These are phyloP conservation scores for Boehmeria nivea DNA, from an alignment of 306 rosid genomes.

Conservation along the genomic window DNA sequence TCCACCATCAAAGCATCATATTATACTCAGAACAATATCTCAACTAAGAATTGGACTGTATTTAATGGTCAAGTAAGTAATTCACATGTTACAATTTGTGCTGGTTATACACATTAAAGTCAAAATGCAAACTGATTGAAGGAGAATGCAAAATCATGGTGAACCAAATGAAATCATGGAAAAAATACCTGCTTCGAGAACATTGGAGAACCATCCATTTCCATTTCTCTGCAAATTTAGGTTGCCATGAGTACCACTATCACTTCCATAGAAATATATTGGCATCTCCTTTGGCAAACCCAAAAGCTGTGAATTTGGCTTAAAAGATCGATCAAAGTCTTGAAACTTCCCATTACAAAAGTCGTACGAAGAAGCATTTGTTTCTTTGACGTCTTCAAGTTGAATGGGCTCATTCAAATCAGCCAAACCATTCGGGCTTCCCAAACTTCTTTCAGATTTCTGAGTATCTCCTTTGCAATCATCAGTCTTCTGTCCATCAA, in stretches of 20 bases:
- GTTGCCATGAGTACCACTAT: conserved; percentile 28
- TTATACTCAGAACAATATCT: no score
- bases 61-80: no score
- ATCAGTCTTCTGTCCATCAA: conserved; percentile 33
- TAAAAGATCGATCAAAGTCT: conserved; percentile 34
- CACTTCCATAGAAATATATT: conserved; percentile 37
- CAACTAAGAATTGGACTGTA: no score
- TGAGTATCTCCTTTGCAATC: conserved; percentile 39
- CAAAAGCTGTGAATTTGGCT: conserved; percentile 33
- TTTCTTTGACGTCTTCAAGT: conserved; percentile 67
- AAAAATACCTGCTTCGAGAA: conserved; percentile 61
- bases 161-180: neutral
- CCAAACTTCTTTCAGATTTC: conserved; percentile 36
- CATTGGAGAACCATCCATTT: conserved; percentile 46
- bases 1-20: no score
- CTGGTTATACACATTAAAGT: no score
- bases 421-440: conserved; percentile 55
- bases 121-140: no score
- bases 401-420: conserved; percentile 82
- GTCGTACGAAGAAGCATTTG: conserved; percentile 43
- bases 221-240: conserved; percentile 42
- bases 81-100: no score
- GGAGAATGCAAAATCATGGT: neutral
- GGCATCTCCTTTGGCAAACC: conserved; percentile 47
- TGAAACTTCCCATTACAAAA: conserved; percentile 37